Percentiles rank a stretch among this genome's conserved stretches.
Evolutionary conservation across 306 rosid genomes (phyloP).

Genomic region (Vachellia collinsii): DNA sequence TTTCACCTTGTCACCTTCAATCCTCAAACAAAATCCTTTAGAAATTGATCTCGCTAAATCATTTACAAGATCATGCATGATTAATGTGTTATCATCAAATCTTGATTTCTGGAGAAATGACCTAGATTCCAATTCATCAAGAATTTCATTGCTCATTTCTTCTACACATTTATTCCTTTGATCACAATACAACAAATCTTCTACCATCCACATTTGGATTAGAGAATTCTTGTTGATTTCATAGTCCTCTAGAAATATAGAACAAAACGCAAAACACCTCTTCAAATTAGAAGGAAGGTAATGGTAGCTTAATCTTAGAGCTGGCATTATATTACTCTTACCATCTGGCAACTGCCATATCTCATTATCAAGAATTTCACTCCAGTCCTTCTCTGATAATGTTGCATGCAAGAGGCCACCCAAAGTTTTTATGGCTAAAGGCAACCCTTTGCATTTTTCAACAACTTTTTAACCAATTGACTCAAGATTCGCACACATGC

Average conservation of each 20-base stretch:
- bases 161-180: background rate
- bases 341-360: background rate
- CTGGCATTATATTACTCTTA: background rate
- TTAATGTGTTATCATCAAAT: background rate
- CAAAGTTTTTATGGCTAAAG: background rate
- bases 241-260: background rate
- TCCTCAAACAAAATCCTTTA: background rate
- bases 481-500: background rate
- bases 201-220: constrained; percentile 17
- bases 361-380: background rate
- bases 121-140: background rate
- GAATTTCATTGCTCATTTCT: background rate
- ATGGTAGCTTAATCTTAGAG: constrained; percentile 18
- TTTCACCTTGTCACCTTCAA: background rate
- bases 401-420: background rate
- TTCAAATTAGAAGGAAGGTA: constrained; percentile 8
- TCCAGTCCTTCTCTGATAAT: background rate
- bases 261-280: constrained; percentile 12
- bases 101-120: background rate
- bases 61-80: constrained; percentile 13
- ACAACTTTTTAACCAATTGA: background rate
- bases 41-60: constrained; percentile 5
- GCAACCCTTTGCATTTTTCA: constrained; percentile 1
- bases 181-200: constrained; percentile 1
- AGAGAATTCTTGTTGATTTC: background rate